Evolutionary conservation across 2,329 filamentous ascomycete genomes (phyloP).

Genomic region (Penicillium decumbens): DNA sequence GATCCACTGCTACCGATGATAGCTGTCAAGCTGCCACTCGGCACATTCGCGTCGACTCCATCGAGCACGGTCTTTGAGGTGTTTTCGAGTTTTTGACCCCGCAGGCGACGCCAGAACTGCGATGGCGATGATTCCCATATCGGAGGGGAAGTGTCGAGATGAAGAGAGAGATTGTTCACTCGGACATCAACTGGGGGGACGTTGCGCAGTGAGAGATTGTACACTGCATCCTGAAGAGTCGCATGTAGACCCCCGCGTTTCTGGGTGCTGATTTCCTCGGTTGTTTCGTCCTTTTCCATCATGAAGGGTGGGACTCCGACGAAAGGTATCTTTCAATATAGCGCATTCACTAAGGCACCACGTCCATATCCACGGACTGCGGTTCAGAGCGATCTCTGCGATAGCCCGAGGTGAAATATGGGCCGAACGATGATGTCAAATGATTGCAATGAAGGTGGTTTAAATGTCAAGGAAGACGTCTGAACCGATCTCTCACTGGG

Average conservation of each 20-base stretch:
- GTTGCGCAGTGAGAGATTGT: conserved; percentile 38
- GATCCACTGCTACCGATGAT: conserved; percentile 71
- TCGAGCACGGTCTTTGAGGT: conserved; percentile 53
- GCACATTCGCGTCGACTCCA: conserved; percentile 60
- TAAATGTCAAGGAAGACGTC: background rate
- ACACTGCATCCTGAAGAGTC: conserved; percentile 11
- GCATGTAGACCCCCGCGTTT: conserved; percentile 7
- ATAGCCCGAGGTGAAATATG: background rate
- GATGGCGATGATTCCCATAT: conserved; percentile 32
- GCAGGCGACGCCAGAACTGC: conserved; percentile 30
- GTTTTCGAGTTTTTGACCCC: conserved; percentile 23
- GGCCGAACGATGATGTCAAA: background rate
- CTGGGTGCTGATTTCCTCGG: conserved; percentile 9
- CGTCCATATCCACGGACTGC: background rate
- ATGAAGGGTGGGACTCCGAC: background rate
- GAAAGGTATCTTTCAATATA: background rate
- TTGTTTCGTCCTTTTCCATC: conserved; percentile 18
- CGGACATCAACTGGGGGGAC: conserved; percentile 40
- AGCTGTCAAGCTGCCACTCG: conserved; percentile 64
- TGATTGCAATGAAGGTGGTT: background rate
- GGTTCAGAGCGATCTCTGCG: background rate
- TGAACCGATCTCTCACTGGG: background rate
- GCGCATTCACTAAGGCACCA: background rate
- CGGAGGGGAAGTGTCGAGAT: conserved; percentile 31
- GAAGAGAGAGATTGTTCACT: conserved; percentile 33